Evolutionary conservation across 768 basidiomycete species (phyloP).

Genomic region (Pisolithus marmoratus): DNA sequence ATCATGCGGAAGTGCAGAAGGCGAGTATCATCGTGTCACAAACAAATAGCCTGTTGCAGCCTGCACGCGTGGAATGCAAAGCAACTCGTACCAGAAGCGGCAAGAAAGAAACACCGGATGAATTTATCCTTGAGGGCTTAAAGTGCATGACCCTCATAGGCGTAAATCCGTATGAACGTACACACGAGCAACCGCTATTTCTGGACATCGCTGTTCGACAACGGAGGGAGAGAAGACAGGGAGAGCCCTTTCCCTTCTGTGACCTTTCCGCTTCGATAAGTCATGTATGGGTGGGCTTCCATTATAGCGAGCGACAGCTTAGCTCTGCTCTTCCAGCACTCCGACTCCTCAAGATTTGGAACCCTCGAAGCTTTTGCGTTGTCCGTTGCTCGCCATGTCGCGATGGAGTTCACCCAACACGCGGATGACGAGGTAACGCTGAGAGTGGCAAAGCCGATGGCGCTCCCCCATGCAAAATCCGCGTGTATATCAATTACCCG

Average conservation of each 20-base stretch:
- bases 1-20: constrained; percentile 28
- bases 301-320: background rate
- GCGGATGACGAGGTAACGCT: constrained; percentile 37
- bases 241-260: constrained; percentile 9
- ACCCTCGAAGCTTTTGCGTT: constrained; percentile 73
- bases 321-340: constrained; percentile 33
- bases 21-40: constrained; percentile 43
- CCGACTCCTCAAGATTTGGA: constrained; percentile 43
- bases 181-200: constrained; percentile 55
- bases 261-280: constrained; percentile 30
- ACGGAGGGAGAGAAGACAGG: background rate
- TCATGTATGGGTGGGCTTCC: background rate
- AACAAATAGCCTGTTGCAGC: constrained; percentile 45
- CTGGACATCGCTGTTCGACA: constrained; percentile 40
- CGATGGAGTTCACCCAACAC: constrained; percentile 27
- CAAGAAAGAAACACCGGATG: constrained; percentile 14
- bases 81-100: constrained; percentile 23
- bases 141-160: constrained; percentile 57
- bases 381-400: constrained; percentile 40
- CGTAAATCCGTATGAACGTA: constrained; percentile 59
- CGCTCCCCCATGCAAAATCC: constrained; percentile 59
- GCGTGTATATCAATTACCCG: constrained; percentile 60
- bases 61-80: constrained; percentile 40
- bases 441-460: constrained; percentile 65
- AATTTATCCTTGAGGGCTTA: constrained; percentile 33